Evolutionary conservation across 1,284 basidiomycete species (phyloP).

Genomic region (Heterobasidion annosum): DNA sequence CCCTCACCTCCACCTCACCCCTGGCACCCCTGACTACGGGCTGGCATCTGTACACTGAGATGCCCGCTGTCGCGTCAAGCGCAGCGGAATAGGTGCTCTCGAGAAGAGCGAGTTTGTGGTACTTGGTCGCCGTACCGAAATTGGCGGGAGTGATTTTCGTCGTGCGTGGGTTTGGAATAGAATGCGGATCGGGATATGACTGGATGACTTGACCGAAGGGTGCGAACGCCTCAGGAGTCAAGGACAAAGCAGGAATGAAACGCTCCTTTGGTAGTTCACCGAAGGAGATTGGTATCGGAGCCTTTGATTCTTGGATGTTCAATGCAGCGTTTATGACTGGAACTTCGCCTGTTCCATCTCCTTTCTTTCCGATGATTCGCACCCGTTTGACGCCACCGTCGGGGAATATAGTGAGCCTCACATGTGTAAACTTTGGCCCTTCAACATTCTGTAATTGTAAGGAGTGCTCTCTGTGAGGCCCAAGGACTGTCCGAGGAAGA

Average conservation of each 20-base stretch:
- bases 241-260: slow-evolving; percentile 58
- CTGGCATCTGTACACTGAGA: slow-evolving; percentile 71
- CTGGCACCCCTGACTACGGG: slow-evolving; percentile 34
- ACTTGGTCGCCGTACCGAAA: slow-evolving; percentile 83
- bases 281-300: not conserved
- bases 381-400: slow-evolving; percentile 95
- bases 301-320: not conserved
- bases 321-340: not conserved
- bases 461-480: slow-evolving; percentile 86
- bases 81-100: slow-evolving; percentile 53
- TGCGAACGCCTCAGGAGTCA: slow-evolving; percentile 77
- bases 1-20: slow-evolving; percentile 38
- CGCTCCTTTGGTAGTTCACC: slow-evolving; percentile 1
- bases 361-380: slow-evolving; percentile 68
- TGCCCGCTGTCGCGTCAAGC: slow-evolving; percentile 45
- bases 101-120: slow-evolving; percentile 75
- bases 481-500: slow-evolving; percentile 72
- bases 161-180: slow-evolving; percentile 47
- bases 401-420: slow-evolving; percentile 85
- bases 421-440: slow-evolving; percentile 66
- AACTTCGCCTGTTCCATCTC: not conserved
- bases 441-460: slow-evolving; percentile 70
- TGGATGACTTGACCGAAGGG: slow-evolving; percentile 85
- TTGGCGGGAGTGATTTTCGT: slow-evolving; percentile 76
- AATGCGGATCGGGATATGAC: slow-evolving; percentile 61